Base-by-base conservation (phyloP, 306 rosid genomes). In the Cicer cuneatum region DNA sequence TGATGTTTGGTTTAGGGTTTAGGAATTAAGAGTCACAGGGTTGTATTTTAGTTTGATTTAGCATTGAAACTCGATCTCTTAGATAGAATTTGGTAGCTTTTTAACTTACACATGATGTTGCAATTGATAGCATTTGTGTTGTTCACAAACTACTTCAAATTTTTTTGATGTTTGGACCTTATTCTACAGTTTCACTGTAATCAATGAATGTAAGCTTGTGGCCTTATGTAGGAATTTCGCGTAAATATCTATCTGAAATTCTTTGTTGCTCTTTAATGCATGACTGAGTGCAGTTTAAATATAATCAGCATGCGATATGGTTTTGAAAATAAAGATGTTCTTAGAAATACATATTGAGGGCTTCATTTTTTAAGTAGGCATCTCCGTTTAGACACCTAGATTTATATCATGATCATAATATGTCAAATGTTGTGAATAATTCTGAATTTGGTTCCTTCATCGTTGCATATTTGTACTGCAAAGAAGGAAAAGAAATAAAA, bases 351-450 rank as follows among this genome's bases (percentile, higher is more conserved):
- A 29, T 51, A 24, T 10, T 72, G 14, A 7, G n/a, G 71, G 64
- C 63, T 53, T 74, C 33, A 40, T 57, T 47, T 12, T 66, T 7
- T 54, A 21, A 37, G 72, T 46, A 38, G 76, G 49, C 59, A 75
- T 81, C 56, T 75, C 41, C 47, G 21, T 42, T 69, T 65, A 5
- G 45, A 68, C 41, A 45, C 35, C 41, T 51, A 35, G 35, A 75
- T 62, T 29, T 48, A 41, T 14, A 58, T 29, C 64, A 12, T 38
- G 52, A 58, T 66, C 69, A 33, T 19, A 29, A 4, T 72, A 56
- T 59, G 56, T 29, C 7, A 58, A 70, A 67, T 58, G 60, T 60
- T 75, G 35, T 47, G 11, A 66, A 79, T 41, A 59, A 51, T 74
- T 69, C 10, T 58, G 6, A 48, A 35, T 13, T 46, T 47, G 60